A percentile compares a stretch with the other conserved stretches of the same genome.
Conservation (phyloP, 202 grass and related monocot species). For the Carex sylvatica region DNA sequence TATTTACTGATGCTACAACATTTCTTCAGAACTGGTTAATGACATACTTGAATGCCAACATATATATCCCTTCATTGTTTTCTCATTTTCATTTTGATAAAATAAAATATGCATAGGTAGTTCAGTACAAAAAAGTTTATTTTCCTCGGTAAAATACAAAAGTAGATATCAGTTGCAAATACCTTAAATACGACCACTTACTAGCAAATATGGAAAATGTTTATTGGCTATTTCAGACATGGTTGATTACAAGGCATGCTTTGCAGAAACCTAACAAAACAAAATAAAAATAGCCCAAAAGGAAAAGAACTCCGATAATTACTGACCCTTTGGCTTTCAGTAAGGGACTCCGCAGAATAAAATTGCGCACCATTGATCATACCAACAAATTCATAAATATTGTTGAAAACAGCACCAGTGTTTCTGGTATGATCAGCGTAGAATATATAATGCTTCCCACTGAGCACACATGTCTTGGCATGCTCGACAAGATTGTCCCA, state of each 20-base stretch:
- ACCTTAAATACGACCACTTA: background rate
- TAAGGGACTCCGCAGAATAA: slow-evolving; percentile 71
- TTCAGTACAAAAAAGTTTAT: background rate
- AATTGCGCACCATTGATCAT: slow-evolving; percentile 76
- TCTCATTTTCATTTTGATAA: background rate
- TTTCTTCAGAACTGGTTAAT: background rate
- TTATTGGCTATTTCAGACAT: background rate
- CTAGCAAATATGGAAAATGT: background rate
- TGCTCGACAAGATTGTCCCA: slow-evolving; percentile 88
- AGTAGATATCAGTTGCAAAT: background rate
- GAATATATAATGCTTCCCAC: slow-evolving; percentile 80
- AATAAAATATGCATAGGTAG: background rate
- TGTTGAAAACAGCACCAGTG: slow-evolving; percentile 79
- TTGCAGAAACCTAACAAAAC: slow-evolving; percentile 31
- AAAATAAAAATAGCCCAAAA: slow-evolving; percentile 26
- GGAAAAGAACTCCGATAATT: slow-evolving; percentile 10
- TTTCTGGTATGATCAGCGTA: slow-evolving; percentile 61
- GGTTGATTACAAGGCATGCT: background rate
- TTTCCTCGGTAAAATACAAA: background rate
- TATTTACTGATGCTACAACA: background rate
- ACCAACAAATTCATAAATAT: slow-evolving; percentile 84
- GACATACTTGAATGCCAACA: background rate
- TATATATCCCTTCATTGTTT: background rate
- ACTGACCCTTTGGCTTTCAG: slow-evolving; percentile 76
- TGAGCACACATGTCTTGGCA: slow-evolving; percentile 83